phyloP scores from a whole-genome alignment of 202 grass and related monocot species.

The Digitaria exilis region DNA sequence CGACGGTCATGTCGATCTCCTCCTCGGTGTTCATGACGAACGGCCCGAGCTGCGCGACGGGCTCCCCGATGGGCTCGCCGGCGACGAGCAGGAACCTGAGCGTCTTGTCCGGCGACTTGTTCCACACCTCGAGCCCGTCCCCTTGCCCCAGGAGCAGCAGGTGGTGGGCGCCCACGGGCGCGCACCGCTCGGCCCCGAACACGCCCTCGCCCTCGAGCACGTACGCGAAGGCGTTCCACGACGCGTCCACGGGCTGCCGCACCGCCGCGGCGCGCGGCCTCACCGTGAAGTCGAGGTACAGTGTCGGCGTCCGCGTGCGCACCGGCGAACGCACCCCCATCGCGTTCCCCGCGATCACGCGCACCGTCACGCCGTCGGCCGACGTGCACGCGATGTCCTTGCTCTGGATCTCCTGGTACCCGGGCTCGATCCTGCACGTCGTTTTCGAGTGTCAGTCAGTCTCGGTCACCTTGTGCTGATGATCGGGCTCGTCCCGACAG shows the following conservation, averaged over 20 bases:
- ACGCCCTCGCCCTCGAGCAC: slow-evolving; percentile 77
- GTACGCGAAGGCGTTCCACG: slow-evolving; percentile 91
- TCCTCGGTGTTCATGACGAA: slow-evolving; percentile 99
- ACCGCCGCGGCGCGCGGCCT: slow-evolving; percentile 53
- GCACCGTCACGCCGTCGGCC: slow-evolving; percentile 72
- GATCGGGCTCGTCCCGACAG: neutral
- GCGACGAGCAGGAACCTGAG: slow-evolving; percentile 75
- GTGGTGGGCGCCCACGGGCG: slow-evolving; percentile 60
- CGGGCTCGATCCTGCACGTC: slow-evolving; percentile 77
- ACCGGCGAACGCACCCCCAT: slow-evolving; percentile 75
- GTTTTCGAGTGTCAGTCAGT: neutral
- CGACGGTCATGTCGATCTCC: slow-evolving; percentile 91
- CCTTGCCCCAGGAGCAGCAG: slow-evolving; percentile 63
- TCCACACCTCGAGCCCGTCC: slow-evolving; percentile 75
- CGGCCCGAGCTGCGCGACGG: slow-evolving; percentile 82
- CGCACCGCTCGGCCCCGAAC: slow-evolving; percentile 55
- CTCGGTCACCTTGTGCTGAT: neutral
- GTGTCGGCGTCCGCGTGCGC: slow-evolving; percentile 80
- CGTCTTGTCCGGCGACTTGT: slow-evolving; percentile 52
- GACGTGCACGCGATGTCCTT: slow-evolving; percentile 71
- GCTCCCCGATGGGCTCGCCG: slow-evolving; percentile 88
- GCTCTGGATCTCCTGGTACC: slow-evolving; percentile 92
- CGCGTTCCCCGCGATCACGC: slow-evolving; percentile 76
- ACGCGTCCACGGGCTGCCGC: slow-evolving; percentile 58
- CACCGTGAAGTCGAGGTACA: slow-evolving; percentile 97